Conservation (phyloP, 192 early-diverging fungal genomes). For the Haplosporangium gracile region DNA sequence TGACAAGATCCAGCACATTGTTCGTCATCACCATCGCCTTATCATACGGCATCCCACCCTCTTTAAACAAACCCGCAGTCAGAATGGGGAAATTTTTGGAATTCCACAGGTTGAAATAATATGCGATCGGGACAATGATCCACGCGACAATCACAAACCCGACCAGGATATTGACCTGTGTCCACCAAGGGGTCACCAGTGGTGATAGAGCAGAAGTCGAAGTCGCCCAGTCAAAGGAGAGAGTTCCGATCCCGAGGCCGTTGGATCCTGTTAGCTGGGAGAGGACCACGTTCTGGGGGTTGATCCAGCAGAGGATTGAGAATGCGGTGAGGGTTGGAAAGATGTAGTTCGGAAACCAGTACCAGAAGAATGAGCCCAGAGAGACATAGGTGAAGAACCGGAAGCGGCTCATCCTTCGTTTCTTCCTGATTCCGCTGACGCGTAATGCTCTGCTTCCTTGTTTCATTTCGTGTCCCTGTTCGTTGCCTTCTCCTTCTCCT, state of each 20-base stretch:
- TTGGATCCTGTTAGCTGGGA: conserved; percentile 56
- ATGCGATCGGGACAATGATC: conserved; percentile 46
- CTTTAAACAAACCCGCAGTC: conserved; percentile 32
- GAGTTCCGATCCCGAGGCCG: conserved; percentile 49
- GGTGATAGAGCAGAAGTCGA: conserved; percentile 49
- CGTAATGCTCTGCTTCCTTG: not conserved
- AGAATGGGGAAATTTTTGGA: conserved; percentile 56
- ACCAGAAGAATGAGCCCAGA: conserved; percentile 57
- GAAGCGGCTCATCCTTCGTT: conserved; percentile 15
- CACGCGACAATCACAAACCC: conserved; percentile 58
- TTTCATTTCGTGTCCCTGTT: not conserved
- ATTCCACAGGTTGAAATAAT: conserved; percentile 57
- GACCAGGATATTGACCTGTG: conserved; percentile 51
- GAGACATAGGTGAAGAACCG: conserved; percentile 56
- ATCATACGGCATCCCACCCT: conserved; percentile 23
- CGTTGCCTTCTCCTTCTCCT: not conserved
- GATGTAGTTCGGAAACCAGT: conserved; percentile 63
- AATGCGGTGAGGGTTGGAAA: conserved; percentile 60
- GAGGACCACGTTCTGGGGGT: conserved; percentile 44
- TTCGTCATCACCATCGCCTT: conserved; percentile 35
- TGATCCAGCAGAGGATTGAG: conserved; percentile 60
- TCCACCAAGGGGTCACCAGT: conserved; percentile 55
- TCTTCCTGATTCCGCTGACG: not conserved
- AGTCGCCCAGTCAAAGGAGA: conserved; percentile 60
- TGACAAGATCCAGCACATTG: conserved; percentile 24